phyloP scores from a whole-genome alignment of 352 stramenopile species.

The Discostella stelligera region DNA sequence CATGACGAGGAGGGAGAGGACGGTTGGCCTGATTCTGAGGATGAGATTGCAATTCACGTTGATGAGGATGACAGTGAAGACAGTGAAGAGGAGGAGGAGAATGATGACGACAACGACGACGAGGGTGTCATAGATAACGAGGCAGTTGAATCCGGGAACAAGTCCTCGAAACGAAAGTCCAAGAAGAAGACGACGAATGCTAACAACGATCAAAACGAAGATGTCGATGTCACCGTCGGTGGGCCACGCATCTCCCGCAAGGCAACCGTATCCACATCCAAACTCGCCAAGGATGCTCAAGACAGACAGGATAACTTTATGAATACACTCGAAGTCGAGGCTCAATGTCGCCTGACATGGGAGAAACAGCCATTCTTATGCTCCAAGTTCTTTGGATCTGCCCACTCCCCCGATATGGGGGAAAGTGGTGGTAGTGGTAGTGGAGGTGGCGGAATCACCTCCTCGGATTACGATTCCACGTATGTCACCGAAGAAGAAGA shows the following conservation, averaged over 20 bases:
- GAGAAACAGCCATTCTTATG: slow-evolving; percentile 89
- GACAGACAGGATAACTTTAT: slow-evolving; percentile 89
- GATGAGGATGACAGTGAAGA: slow-evolving; percentile 34
- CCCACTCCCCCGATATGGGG: slow-evolving; percentile 31
- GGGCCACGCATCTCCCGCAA: slow-evolving; percentile 22
- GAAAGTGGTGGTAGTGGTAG: not conserved
- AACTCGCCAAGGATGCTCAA: not conserved
- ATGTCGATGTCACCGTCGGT: slow-evolving; percentile 35
- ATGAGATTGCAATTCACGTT: slow-evolving; percentile 73
- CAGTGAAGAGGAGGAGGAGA: slow-evolving; percentile 51
- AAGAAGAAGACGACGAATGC: slow-evolving; percentile 22
- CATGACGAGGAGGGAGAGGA: slow-evolving; percentile 22
- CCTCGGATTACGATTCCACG: slow-evolving; percentile 28
- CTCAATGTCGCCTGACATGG: slow-evolving; percentile 94
- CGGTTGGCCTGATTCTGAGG: slow-evolving; percentile 38
- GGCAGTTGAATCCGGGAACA: slow-evolving; percentile 17
- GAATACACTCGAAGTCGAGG: slow-evolving; percentile 92
- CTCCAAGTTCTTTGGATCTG: slow-evolving; percentile 89
- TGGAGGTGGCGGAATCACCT: slow-evolving; percentile 17
- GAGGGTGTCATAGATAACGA: slow-evolving; percentile 45
- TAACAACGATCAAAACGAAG: slow-evolving; percentile 19
- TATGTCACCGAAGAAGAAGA: slow-evolving; percentile 17
- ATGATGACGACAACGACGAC: slow-evolving; percentile 84
- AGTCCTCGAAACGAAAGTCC: not conserved
- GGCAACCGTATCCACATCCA: slow-evolving; percentile 33